A percentile compares a stretch with the other conserved stretches of the same genome.
These are phyloP conservation scores for Aspergillus ibericus DNA, from an alignment of 2,329 filamentous ascomycete species.

Conservation along the genomic window DNA sequence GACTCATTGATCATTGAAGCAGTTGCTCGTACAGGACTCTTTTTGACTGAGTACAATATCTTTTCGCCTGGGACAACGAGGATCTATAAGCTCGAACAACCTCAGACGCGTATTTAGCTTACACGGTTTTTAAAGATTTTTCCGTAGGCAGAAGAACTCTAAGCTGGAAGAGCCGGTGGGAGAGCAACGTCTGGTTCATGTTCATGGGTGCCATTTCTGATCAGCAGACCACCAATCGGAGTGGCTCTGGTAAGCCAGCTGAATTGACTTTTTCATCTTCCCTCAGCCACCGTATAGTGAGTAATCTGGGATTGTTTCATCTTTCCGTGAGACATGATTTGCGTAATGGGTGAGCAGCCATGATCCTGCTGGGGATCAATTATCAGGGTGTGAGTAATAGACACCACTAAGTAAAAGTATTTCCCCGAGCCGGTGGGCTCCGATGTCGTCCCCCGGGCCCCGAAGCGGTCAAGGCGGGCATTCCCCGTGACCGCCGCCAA, in stretches of 20 bases:
- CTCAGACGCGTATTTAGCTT: no score
- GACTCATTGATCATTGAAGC: not conserved
- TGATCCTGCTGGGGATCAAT: not conserved
- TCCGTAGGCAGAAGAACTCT: not conserved
- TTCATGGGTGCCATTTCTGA: not conserved
- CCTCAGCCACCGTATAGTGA: not conserved
- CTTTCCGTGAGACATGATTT: no score
- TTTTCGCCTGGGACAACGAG: not conserved
- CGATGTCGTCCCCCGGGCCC: conserved; percentile 14
- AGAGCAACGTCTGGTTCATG: not conserved
- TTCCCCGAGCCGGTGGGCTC: conserved; percentile 11
- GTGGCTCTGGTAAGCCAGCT: not conserved
- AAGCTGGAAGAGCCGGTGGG: not conserved
- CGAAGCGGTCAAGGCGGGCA: not conserved
- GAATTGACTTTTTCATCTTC: not conserved
- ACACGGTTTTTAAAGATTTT: no score
- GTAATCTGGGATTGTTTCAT: not conserved
- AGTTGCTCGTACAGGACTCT: no score
- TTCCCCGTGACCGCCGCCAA: conserved; percentile 1
- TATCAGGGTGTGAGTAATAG: not conserved
- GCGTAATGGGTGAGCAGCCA: not conserved
- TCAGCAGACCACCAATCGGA: not conserved
- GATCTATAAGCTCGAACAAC: no score
- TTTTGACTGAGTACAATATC: not conserved
- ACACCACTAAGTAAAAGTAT: not conserved